Conservation (phyloP, 1,284 basidiomycete species). For the Irpex lacteus region DNA sequence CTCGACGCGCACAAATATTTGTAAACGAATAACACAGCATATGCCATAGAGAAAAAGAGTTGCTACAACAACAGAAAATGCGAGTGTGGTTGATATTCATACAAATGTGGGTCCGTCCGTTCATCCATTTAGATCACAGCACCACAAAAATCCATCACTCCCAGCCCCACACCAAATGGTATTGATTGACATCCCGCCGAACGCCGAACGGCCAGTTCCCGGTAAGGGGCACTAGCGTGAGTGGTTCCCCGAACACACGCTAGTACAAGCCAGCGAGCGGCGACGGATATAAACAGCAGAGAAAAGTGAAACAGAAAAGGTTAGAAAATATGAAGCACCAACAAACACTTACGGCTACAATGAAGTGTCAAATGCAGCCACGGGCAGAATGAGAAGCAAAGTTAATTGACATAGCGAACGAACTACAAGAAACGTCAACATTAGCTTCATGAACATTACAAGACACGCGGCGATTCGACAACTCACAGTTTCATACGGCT, state of each 20-base stretch:
- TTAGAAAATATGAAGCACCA: background rate
- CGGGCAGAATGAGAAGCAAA: background rate
- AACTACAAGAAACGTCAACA: background rate
- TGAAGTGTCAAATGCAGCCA: background rate
- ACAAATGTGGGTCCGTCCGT: background rate
- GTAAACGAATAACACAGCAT: background rate
- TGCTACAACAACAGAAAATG: background rate
- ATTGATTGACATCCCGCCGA: background rate
- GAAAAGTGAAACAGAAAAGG: background rate
- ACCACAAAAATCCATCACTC: background rate
- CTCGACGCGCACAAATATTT: too few relatives aligned
- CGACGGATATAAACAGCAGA: background rate
- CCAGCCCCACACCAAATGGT: background rate
- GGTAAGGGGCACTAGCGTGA: too few relatives aligned
- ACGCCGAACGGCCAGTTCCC: background rate
- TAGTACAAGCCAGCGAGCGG: background rate
- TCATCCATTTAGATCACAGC: background rate
- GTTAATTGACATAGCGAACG: background rate
- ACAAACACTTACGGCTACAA: background rate
- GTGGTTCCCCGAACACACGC: background rate
- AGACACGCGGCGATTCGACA: background rate
- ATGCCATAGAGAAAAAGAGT: background rate
- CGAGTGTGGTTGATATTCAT: background rate
- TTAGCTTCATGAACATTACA: background rate
- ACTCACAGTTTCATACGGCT: conserved; percentile 59